A percentile compares a stretch with the other conserved stretches of the same genome.
Evolutionary conservation across 257 asterid genomes (phyloP).

Genomic region (Solanum raphanifolium): DNA sequence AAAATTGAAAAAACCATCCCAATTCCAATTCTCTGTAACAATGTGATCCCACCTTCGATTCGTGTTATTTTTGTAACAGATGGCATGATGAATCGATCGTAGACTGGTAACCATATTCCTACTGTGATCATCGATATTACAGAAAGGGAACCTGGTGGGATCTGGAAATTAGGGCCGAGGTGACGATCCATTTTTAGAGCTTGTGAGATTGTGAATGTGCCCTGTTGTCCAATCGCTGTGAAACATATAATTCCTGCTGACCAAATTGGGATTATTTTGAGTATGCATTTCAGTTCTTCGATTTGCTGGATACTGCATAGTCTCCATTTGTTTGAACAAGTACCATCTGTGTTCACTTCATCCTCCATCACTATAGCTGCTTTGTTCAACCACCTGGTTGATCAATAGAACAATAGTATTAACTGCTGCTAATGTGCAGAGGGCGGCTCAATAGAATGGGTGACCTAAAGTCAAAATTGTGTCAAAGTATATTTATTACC

Average conservation of each 20-base stretch:
- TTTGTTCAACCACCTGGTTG: neutral
- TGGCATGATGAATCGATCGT: slow-evolving; percentile 63
- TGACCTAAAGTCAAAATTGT: neutral
- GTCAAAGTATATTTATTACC: slow-evolving; percentile 11
- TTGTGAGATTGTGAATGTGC: slow-evolving; percentile 62
- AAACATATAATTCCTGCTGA: slow-evolving; percentile 67
- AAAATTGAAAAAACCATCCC: slow-evolving; percentile 58
- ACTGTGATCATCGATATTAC: slow-evolving; percentile 63
- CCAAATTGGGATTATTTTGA: slow-evolving; percentile 68
- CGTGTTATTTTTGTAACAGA: slow-evolving; percentile 24
- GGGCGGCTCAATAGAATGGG: neutral
- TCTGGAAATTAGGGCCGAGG: slow-evolving; percentile 44
- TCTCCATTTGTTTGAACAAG: neutral
- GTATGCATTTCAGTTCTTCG: slow-evolving; percentile 68
- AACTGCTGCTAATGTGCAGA: too few species aligned
- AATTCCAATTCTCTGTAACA: slow-evolving; percentile 72
- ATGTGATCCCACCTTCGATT: slow-evolving; percentile 67
- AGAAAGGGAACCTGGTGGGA: slow-evolving; percentile 53
- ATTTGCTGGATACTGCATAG: slow-evolving; percentile 30
- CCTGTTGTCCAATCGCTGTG: slow-evolving; percentile 60
- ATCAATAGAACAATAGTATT: neutral
- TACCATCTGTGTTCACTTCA: neutral
- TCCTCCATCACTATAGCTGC: neutral
- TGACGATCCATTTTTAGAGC: slow-evolving; percentile 78
- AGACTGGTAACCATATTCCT: slow-evolving; percentile 61